Evolutionary conservation across 495 filamentous ascomycete genomes (phyloP).

Genomic region (Rusavskia elegans): DNA sequence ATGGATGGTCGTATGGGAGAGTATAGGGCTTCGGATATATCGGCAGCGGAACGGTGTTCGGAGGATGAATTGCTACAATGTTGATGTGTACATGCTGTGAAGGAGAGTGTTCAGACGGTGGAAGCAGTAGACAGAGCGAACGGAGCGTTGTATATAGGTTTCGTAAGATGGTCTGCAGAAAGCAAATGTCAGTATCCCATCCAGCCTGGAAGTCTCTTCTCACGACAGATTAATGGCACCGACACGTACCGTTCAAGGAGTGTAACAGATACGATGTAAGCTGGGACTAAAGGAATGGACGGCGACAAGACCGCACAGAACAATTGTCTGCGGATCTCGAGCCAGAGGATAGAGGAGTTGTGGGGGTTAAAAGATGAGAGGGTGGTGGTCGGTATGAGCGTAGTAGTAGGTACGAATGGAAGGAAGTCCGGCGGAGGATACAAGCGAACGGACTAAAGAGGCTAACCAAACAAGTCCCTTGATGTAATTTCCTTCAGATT

Average conservation of each 20-base stretch:
- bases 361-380: slow-evolving; percentile 2
- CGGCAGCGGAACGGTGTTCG: neutral
- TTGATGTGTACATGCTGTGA: neutral
- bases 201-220: neutral
- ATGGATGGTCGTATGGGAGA: no score
- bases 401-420: neutral
- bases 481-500: neutral
- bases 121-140: no score
- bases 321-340: slow-evolving; percentile 8
- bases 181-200: no score
- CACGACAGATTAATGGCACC: neutral
- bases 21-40: neutral
- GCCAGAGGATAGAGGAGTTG: slow-evolving; percentile 7
- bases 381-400: neutral
- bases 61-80: neutral
- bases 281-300: slow-evolving; percentile 13
- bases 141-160: no score
- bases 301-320: slow-evolving; percentile 12
- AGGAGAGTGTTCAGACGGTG: neutral
- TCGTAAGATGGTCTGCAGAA: no score
- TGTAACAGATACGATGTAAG: slow-evolving; percentile 1
- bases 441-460: slow-evolving; percentile 1
- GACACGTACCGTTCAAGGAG: neutral
- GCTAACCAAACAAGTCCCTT: neutral
- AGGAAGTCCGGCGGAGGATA: neutral